Base-by-base conservation (phyloP, 768 basidiomycete genomes). In the Leccinum disarticulatum region DNA sequence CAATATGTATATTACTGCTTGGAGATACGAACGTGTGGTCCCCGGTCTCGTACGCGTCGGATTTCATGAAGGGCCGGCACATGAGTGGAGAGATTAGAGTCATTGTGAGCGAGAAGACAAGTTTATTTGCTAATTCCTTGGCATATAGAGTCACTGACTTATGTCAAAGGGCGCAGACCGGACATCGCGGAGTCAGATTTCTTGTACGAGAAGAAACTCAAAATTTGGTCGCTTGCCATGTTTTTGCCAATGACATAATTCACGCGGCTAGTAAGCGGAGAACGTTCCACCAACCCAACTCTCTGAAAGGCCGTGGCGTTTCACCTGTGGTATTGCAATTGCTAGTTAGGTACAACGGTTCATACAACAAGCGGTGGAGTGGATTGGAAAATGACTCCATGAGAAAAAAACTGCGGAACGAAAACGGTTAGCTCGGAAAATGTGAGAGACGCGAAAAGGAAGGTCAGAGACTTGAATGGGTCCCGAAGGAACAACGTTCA, bases 401-500 rank as follows among this genome's bases (percentile, higher is more conserved):
- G 41, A 43, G 41, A 43, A 17, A 17, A 17, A 17, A 13, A 6
- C 61, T 65, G 56, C 6, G 10, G 4, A 48, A 50, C 31, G 54
- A 62, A 59, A 25, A 27, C 13, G 46, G 59, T 71, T 58, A 72
- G 70, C 53, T 55, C n/a, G 30, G 55, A 52, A 53, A 17, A 28
- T 50, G 15, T 17, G 8, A 4, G 4, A 46, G 10, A 52, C 43
- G 53, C n/a, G 46, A 28, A 55, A 46, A 52, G 52, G 31, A 63
- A 60, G 54, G 38, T 88, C 87, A 87, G 87, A 83, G 86, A 88
- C 87, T 88, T 88, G 87, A 88, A 88, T 88, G 85, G 84, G 80
- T 87, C 82, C 86, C 79, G 75, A 83, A 84, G 84, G 85, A 85
- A 81, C 73, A 67, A 70, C 77, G 77, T 80, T 78, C 85, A 86